Percentiles rank a stretch among this genome's conserved stretches.
These are phyloP conservation scores for Suillus spraguei DNA, from an alignment of 768 basidiomycete species.

Conservation along the genomic window DNA sequence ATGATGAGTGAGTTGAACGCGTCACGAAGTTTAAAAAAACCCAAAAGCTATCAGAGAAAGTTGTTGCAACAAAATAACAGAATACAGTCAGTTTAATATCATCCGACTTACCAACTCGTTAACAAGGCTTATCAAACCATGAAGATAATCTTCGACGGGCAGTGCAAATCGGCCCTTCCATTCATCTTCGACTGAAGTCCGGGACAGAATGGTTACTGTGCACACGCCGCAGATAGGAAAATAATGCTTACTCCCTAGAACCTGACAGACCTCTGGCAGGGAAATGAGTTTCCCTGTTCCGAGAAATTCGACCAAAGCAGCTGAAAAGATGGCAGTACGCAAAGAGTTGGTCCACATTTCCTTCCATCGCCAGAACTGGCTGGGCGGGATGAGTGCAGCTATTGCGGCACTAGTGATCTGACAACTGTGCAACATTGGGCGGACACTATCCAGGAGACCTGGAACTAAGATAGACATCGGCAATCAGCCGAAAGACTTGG, in stretches of 20 bases:
- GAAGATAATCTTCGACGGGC: slow-evolving; percentile 79
- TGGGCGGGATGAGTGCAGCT: slow-evolving; percentile 61
- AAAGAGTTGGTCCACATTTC: slow-evolving; percentile 80
- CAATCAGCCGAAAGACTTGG: slow-evolving; percentile 12
- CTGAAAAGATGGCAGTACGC: slow-evolving; percentile 65
- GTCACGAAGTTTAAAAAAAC: background rate
- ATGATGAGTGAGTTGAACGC: slow-evolving; percentile 13
- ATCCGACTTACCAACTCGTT: slow-evolving; percentile 69
- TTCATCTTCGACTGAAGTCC: slow-evolving; percentile 59
- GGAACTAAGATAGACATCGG: slow-evolving; percentile 49
- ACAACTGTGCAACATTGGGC: slow-evolving; percentile 58
- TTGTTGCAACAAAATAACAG: background rate
- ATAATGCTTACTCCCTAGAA: slow-evolving; percentile 64
- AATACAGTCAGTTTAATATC: background rate
- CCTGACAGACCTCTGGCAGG: slow-evolving; percentile 49
- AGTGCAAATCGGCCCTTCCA: slow-evolving; percentile 69
- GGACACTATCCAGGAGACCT: slow-evolving; percentile 55
- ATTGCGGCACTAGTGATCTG: slow-evolving; percentile 50
- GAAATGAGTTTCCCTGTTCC: slow-evolving; percentile 59
- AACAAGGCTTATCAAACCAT: slow-evolving; percentile 74
- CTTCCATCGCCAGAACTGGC: slow-evolving; percentile 85
- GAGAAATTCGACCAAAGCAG: slow-evolving; percentile 68
- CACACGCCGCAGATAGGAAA: slow-evolving; percentile 6
- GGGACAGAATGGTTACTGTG: background rate
- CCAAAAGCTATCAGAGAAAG: background rate